Base-by-base conservation (phyloP, 1,139 yeast genomes). In the Pneumocystis canis region DNA sequence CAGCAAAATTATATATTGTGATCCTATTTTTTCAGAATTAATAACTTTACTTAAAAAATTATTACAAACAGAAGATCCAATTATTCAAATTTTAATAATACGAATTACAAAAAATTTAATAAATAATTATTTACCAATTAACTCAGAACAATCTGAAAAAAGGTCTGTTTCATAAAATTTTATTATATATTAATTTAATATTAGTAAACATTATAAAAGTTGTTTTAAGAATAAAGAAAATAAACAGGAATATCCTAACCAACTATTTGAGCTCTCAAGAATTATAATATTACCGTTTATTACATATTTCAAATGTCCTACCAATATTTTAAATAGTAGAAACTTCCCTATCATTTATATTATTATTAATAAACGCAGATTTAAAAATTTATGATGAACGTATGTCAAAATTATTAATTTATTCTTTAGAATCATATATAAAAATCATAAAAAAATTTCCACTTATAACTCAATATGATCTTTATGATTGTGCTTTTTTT, bases 11-110 rank as follows among this genome's bases (percentile, higher is more conserved):
- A 73, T 88, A 11, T 84, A 87, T 71, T 78, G 82, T 61, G 89
- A 85, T 66, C 83, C 80, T 25, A 81, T 89, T 0, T 87, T 88
- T 72, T 80, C 80, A 4, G 98, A 92, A 71, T 78, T 85, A 4
- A 76, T 88, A 63, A 95, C 87, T 67, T 75, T 89, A 39, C 77
- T 92, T 66, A 95, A 88, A 70, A 78, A 96, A 62, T 75, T 87
- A 58, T 80, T 87, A 18, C 73, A 86, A 54, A 80, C 86, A 40
- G 87, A 70, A 68, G 63, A 62, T 9, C 61, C 60, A 31, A 61
- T 59, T n/a, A 62, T 63, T 20, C 69, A 66, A 32, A 63, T 58
- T n/a, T 63, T 65, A 20, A 35, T 66, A 56, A 61, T 67, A 28
- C 64, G 60, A 28, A 66, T 67, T n/a, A 59, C 65, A 20, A 41